Conservation (phyloP, 2,329 filamentous ascomycete species). For the Epichloe uncinata region DNA sequence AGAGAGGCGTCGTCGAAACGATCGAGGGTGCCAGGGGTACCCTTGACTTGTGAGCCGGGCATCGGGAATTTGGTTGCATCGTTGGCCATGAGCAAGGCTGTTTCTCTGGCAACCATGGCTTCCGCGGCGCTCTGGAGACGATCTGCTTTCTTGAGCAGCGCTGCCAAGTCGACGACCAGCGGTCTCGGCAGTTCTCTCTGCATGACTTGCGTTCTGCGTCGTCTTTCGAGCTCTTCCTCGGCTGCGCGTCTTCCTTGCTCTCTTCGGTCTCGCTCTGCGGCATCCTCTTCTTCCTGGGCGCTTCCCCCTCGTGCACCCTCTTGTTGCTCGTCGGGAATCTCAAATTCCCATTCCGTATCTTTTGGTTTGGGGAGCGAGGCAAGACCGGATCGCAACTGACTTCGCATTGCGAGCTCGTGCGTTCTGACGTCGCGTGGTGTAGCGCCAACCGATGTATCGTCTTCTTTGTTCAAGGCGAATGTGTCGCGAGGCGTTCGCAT, state of each 20-base stretch:
- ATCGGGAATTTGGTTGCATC: constrained; percentile 66
- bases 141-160: constrained; percentile 50
- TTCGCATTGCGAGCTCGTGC: constrained; percentile 54
- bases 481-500: constrained; percentile 80
- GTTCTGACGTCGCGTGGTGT: constrained; percentile 67
- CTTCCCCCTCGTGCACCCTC: constrained; percentile 38
- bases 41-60: constrained; percentile 51
- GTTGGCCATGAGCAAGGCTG: constrained; percentile 64
- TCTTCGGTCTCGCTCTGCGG: constrained; percentile 64
- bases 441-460: constrained; percentile 53
- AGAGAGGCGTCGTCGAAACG: constrained; percentile 58
- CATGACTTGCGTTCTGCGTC: constrained; percentile 79
- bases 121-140: constrained; percentile 50
- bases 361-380: constrained; percentile 82
- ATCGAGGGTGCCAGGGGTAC: constrained; percentile 43
- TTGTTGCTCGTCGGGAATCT: constrained; percentile 70
- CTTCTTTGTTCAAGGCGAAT: constrained; percentile 67
- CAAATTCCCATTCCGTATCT: constrained; percentile 86
- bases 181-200: constrained; percentile 74
- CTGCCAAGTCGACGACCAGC: constrained; percentile 53
- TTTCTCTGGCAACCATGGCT: constrained; percentile 60
- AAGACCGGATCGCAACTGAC: constrained; percentile 59
- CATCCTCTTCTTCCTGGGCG: constrained; percentile 42
- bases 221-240: constrained; percentile 63
- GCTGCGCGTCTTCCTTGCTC: constrained; percentile 63